phyloP scores from a whole-genome alignment of 495 filamentous ascomycete genomes.

The Copromyces sp. region DNA sequence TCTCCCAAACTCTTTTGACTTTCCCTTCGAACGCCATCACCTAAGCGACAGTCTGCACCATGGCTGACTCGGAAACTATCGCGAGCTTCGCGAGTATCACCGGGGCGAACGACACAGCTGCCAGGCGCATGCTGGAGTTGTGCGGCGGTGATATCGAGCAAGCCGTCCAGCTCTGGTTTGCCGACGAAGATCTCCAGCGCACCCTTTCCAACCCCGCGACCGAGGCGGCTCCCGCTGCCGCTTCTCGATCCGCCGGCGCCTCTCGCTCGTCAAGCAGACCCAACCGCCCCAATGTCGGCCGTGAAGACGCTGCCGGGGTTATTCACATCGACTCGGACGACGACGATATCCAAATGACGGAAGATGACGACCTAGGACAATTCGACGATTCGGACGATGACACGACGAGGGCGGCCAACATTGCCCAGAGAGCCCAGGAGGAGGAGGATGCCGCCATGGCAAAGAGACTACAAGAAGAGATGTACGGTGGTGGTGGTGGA shows the following conservation, averaged over 20 bases:
- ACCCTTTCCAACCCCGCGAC: constrained; percentile 31
- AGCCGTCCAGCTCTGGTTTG: constrained; percentile 82
- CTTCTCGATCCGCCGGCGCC: constrained; percentile 11
- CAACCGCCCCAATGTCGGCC: constrained; percentile 21
- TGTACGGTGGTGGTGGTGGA: constrained; percentile 57
- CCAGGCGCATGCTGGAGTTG: constrained; percentile 69
- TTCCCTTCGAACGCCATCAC: not conserved
- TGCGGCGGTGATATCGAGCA: constrained; percentile 73
- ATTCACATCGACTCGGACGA: constrained; percentile 62
- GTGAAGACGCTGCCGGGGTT: constrained; percentile 48
- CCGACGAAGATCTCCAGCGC: constrained; percentile 58
- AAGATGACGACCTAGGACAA: constrained; percentile 34
- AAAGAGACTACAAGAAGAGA: constrained; percentile 78
- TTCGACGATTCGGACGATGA: constrained; percentile 18
- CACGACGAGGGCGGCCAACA: constrained; percentile 23
- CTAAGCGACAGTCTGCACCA: constrained; percentile 28
- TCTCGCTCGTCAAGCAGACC: constrained; percentile 7
- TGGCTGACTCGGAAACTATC: constrained; percentile 53
- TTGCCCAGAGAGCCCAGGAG: constrained; percentile 35
- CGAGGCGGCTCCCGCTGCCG: constrained; percentile 17
- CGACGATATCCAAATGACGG: constrained; percentile 51
- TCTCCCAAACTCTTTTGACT: not conserved
- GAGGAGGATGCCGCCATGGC: constrained; percentile 96
- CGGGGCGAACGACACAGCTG: constrained; percentile 45
- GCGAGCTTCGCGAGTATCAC: constrained; percentile 63